phyloP scores from a whole-genome alignment of 2,329 filamentous ascomycete genomes.

The Ceratocystiopsis brevicomis region DNA sequence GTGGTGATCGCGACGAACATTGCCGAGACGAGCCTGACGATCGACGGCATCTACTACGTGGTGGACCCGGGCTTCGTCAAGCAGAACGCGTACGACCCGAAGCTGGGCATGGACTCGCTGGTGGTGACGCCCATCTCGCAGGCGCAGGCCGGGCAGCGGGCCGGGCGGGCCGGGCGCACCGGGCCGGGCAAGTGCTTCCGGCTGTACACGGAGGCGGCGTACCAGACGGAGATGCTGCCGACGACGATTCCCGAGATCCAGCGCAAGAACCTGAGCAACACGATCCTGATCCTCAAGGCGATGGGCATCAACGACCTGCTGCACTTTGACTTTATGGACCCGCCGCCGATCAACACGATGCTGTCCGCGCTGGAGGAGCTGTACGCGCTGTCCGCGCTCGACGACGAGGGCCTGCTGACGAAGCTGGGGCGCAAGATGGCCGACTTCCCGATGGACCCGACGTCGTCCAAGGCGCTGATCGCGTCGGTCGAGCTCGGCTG shows the following conservation, averaged over 20 bases:
- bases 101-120: conserved; percentile 91
- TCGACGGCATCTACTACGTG: conserved; percentile 94
- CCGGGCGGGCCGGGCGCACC: conserved; percentile 81
- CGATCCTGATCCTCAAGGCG: conserved; percentile 93
- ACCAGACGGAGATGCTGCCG: conserved; percentile 90
- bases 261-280: conserved; percentile 76
- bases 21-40: conserved; percentile 92
- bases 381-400: conserved; percentile 76
- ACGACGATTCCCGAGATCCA: conserved; percentile 95
- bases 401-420: conserved; percentile 88
- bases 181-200: conserved; percentile 93
- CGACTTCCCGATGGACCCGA: conserved; percentile 94
- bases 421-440: conserved; percentile 91
- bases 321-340: conserved; percentile 98
- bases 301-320: conserved; percentile 98
- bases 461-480: conserved; percentile 78
- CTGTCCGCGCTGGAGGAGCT: conserved; percentile 87
- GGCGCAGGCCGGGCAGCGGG: conserved; percentile 86
- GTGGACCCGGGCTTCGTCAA: conserved; percentile 96
- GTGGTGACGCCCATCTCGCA: conserved; percentile 94
- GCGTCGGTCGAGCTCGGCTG: conserved; percentile 65
- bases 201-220: conserved; percentile 86
- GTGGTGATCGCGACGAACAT: conserved; percentile 98
- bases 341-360: conserved; percentile 94
- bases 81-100: conserved; percentile 91